These are phyloP conservation scores for Blastomyces parvus DNA, from an alignment of 2,329 filamentous ascomycete genomes.

Conservation along the genomic window DNA sequence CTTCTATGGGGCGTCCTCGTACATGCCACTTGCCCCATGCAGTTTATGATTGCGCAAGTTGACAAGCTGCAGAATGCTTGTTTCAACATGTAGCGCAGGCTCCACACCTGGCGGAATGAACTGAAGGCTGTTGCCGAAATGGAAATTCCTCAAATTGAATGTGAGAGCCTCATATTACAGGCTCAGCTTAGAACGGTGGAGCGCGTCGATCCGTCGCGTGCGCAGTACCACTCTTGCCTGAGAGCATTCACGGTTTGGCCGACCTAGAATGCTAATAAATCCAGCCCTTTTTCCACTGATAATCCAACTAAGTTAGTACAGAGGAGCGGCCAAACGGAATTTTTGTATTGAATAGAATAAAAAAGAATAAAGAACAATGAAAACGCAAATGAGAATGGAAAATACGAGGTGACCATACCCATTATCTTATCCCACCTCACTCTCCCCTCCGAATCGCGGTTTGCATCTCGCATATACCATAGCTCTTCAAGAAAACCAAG, in stretches of 20 bases:
- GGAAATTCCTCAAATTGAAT: not conserved
- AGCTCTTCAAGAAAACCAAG: slow-evolving; percentile 54
- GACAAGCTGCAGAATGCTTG: not conserved
- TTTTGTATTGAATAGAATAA: not conserved
- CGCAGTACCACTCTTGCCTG: not conserved
- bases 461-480: slow-evolving; percentile 34
- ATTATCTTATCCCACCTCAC: slow-evolving; percentile 18
- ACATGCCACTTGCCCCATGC: not conserved
- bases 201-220: too few relatives aligned
- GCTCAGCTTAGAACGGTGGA: not conserved
- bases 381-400: not conserved
- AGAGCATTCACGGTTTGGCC: too few relatives aligned
- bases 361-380: too few relatives aligned
- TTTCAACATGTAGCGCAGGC: not conserved
- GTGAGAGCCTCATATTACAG: not conserved
- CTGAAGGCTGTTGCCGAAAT: not conserved
- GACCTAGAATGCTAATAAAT: slow-evolving; percentile 6
- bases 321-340: not conserved
- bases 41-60: not conserved
- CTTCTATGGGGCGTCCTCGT: not conserved
- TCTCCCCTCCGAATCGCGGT: slow-evolving; percentile 14
- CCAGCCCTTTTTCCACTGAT: slow-evolving; percentile 16
- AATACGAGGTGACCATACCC: slow-evolving; percentile 12
- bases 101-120: not conserved
- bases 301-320: not conserved